Conservation (phyloP, 768 basidiomycete genomes). For the Udeniomyces megalosporus region DNA sequence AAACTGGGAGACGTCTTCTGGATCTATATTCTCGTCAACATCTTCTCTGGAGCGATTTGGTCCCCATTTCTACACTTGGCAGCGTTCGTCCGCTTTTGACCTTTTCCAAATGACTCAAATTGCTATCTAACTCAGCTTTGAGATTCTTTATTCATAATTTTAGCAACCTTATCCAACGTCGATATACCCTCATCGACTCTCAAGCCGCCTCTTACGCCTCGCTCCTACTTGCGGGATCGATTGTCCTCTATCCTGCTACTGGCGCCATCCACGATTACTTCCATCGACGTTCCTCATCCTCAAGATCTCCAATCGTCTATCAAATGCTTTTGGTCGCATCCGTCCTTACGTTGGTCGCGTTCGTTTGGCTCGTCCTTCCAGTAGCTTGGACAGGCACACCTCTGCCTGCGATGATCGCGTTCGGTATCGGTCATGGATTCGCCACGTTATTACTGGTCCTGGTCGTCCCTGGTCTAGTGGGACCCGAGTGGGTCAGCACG, state of each 20-base stretch:
- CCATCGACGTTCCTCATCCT: neutral
- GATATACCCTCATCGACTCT: conserved; percentile 46
- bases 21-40: conserved; percentile 51
- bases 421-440: conserved; percentile 56
- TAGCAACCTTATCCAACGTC: conserved; percentile 57
- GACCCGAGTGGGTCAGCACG: conserved; percentile 56
- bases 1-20: conserved; percentile 47
- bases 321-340: conserved; percentile 46
- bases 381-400: conserved; percentile 43
- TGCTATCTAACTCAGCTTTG: conserved; percentile 56
- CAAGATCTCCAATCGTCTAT: conserved; percentile 41
- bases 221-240: conserved; percentile 51
- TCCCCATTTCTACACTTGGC: conserved; percentile 60
- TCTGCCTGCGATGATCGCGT: conserved; percentile 45
- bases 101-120: neutral
- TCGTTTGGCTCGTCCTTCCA: conserved; percentile 51
- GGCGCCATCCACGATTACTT: conserved; percentile 20
- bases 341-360: conserved; percentile 43
- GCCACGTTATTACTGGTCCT: conserved; percentile 56
- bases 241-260: conserved; percentile 55
- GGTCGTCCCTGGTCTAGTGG: conserved; percentile 55
- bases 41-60: conserved; percentile 63
- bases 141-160: conserved; percentile 26
- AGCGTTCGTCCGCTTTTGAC: conserved; percentile 35
- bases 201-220: conserved; percentile 50